Conservation (phyloP, 2,329 filamentous ascomycete species). For the Fusarium sp. region DNA sequence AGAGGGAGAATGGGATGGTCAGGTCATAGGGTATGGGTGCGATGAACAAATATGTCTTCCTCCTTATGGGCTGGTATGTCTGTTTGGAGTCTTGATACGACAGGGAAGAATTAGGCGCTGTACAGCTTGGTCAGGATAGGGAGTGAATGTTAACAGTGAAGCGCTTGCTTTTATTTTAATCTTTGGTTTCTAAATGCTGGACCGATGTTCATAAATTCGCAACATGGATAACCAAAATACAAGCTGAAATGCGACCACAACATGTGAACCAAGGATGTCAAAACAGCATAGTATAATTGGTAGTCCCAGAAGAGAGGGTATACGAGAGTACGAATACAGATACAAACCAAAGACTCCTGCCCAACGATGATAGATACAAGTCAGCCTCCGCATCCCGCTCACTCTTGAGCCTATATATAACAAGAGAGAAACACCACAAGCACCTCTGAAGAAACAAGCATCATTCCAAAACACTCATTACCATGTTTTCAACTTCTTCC, state of each 20-base stretch:
- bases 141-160: conserved; percentile 27
- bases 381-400: conserved; percentile 13
- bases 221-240: not conserved
- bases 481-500: conserved; percentile 20
- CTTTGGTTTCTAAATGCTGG: not conserved
- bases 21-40: conserved; percentile 14
- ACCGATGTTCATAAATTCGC: not conserved
- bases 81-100: conserved; percentile 32
- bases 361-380: conserved; percentile 30
- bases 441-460: conserved; percentile 20
- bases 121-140: conserved; percentile 35
- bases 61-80: conserved; percentile 20
- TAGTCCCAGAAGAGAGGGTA: conserved; percentile 37
- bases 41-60: conserved; percentile 10
- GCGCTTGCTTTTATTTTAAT: conserved; percentile 17
- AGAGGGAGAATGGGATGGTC: conserved; percentile 15
- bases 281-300: conserved; percentile 14
- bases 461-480: conserved; percentile 22
- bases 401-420: conserved; percentile 39
- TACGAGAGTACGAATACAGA: conserved; percentile 40
- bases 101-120: conserved; percentile 25
- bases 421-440: conserved; percentile 17
- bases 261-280: not conserved
- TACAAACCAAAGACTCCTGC: conserved; percentile 41
- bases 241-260: not conserved